Conservation (phyloP, 257 asterid species). For the Solanum medicagineum region DNA sequence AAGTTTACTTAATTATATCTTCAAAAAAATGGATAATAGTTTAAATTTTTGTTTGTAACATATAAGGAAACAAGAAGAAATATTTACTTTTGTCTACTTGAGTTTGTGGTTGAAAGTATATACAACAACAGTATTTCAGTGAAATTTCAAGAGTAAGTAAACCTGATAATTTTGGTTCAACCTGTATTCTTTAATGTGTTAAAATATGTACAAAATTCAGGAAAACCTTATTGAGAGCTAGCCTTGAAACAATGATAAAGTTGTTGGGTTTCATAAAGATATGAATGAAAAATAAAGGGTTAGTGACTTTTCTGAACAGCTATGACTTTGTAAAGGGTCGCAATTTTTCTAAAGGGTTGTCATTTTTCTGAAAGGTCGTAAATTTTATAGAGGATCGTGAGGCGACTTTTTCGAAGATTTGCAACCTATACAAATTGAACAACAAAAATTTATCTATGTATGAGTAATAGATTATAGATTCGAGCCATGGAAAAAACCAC, state of each 20-base stretch:
- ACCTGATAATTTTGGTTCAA: not conserved
- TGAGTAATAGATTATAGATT: not conserved
- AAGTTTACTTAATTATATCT: not conserved
- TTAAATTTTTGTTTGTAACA: not conserved
- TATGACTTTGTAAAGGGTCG: no score
- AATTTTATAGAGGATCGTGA: no score
- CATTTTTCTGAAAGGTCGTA: no score
- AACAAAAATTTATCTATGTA: no score
- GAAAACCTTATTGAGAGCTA: not conserved
- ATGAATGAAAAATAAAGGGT: no score
- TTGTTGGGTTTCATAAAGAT: not conserved
- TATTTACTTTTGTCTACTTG: not conserved
- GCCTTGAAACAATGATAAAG: not conserved
- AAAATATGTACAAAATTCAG: not conserved
- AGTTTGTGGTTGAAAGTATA: not conserved
- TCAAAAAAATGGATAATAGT: not conserved
- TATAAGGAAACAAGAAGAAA: not conserved
- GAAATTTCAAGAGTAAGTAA: no score
- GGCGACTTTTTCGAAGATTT: no score
- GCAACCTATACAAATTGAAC: no score
- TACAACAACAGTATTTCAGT: no score
- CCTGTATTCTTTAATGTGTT: not conserved
- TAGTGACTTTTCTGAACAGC: no score
- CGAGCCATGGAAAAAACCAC: not conserved
- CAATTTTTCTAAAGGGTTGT: no score